Base-by-base conservation (phyloP, 129 eudicot genomes). In the Heracleum sosnowskyi region DNA sequence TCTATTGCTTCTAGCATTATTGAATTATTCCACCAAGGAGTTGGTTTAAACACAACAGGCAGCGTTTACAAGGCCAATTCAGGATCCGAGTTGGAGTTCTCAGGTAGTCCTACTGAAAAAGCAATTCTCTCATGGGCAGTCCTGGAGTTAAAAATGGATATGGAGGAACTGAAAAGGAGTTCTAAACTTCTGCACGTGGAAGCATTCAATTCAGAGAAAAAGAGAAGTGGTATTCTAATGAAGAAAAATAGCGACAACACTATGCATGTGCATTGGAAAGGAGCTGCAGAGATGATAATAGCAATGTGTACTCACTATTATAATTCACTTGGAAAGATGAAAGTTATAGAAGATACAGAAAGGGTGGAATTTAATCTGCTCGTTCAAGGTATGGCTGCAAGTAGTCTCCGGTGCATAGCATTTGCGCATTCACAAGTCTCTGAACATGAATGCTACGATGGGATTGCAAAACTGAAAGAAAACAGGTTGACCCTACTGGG, bases 231-330 rank as follows among this genome's bases (percentile, higher is more conserved):
- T 0, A 81, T 86, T 66, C 55, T 78, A 0, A 29, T 77, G 66
- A 83, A 62, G 74, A 86, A 78, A 57, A 79, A 42, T 24, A 69
- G 11, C 17, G 87, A 83, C 53, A 79, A 74, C 70, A 74, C 79
- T 11, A 2, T 57, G 11, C 85, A 88, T 70, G 88, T 82, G 17
- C 92, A 88, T 49, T 88, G 90, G 92, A 88, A 88, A 82, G 92
- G 92, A 60, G 90, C 90, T 37, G 88, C 92, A 36, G 90, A 86
- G 72, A 86, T 88, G 82, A 79, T 86, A 6, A 62, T 88, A n/a
- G 82, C 86, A 22, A 69, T 74, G 80, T 88, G 89, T 66, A 73
- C 90, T 2, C 78, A 68, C 51, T 86, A 77, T 77, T 82, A 86
- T 29, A 80, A 80, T 69, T 36, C 40, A 11, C 68, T 69, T 13